phyloP scores from a whole-genome alignment of 108 stramenopile genomes.

The Parietichytrium sp. region DNA sequence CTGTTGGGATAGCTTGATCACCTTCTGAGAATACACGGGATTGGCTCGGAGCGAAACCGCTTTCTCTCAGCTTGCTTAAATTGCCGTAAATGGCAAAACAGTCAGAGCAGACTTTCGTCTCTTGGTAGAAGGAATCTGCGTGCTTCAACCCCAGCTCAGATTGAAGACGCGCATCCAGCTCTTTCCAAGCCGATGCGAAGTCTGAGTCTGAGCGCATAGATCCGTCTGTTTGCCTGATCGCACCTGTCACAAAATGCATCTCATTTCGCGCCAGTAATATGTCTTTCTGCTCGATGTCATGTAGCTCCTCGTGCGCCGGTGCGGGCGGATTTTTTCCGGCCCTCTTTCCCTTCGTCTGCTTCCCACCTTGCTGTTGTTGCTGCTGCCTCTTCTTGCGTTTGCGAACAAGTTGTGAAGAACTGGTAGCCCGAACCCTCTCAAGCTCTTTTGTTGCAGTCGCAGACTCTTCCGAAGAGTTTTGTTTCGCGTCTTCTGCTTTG shows the following conservation, averaged over 20 bases:
- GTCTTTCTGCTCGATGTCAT: neutral
- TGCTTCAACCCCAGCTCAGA: slow-evolving; percentile 30
- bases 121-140: neutral
- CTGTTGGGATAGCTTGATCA: too few species aligned
- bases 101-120: neutral
- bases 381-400: too few species aligned
- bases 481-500: too few species aligned
- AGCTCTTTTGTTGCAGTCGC: too few species aligned
- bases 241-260: slow-evolving; percentile 24
- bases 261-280: neutral
- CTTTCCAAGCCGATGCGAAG: neutral
- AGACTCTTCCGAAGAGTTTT: too few species aligned
- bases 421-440: neutral
- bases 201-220: neutral
- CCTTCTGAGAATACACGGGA: too few species aligned
- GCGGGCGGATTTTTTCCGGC: neutral
- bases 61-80: neutral
- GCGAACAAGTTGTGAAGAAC: too few species aligned
- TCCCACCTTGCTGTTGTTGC: too few species aligned
- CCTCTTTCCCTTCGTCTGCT: neutral
- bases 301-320: neutral
- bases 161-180: neutral
- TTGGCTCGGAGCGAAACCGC: too few species aligned
- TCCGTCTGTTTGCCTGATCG: neutral
- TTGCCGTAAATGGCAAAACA: neutral